These are phyloP conservation scores for Zygoascus biomembranicola DNA, from an alignment of 805 yeast genomes.

Conservation along the genomic window DNA sequence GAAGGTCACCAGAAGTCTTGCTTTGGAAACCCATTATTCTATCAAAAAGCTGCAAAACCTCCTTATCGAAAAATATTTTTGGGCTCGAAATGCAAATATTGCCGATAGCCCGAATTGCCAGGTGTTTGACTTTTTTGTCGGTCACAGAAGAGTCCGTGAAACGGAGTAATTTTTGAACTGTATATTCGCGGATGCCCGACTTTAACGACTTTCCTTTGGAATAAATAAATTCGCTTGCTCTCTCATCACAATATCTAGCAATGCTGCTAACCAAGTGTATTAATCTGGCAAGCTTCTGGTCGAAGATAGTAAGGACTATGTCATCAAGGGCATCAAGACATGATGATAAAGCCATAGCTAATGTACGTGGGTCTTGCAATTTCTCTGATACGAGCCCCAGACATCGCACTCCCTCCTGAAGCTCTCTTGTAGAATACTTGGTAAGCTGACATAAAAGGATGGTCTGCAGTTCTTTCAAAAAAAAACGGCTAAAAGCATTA, in stretches of 20 bases:
- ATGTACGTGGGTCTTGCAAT: conserved; percentile 37
- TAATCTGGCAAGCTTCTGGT: conserved; percentile 32
- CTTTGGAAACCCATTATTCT: conserved; percentile 31
- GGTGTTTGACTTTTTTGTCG: conserved; percentile 34
- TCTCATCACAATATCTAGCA: conserved; percentile 62
- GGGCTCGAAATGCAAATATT: conserved; percentile 56
- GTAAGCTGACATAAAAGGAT: conserved; percentile 5
- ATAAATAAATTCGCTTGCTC: conserved; percentile 36
- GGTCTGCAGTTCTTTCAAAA: conserved; percentile 40
- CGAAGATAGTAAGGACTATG: conserved; percentile 12
- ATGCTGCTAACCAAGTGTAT: conserved; percentile 60
- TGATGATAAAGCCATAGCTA: conserved; percentile 58
- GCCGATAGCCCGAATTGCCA: conserved; percentile 51
- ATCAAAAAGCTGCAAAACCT: conserved; percentile 48
- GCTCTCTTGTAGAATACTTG: conserved; percentile 6
- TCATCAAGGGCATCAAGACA: conserved; percentile 44
- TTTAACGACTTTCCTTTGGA: conserved; percentile 33
- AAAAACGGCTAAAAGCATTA: conserved; percentile 41
- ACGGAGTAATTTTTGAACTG: conserved; percentile 37
- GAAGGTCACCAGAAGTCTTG: neutral
- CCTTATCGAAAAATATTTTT: conserved; percentile 51
- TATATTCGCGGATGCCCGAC: conserved; percentile 1
- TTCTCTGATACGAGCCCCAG: conserved; percentile 47
- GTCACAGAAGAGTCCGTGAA: conserved; percentile 36
- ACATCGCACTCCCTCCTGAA: conserved; percentile 51